phyloP scores from a whole-genome alignment of 2,329 filamentous ascomycete species.

The Emergomyces orientalis region DNA sequence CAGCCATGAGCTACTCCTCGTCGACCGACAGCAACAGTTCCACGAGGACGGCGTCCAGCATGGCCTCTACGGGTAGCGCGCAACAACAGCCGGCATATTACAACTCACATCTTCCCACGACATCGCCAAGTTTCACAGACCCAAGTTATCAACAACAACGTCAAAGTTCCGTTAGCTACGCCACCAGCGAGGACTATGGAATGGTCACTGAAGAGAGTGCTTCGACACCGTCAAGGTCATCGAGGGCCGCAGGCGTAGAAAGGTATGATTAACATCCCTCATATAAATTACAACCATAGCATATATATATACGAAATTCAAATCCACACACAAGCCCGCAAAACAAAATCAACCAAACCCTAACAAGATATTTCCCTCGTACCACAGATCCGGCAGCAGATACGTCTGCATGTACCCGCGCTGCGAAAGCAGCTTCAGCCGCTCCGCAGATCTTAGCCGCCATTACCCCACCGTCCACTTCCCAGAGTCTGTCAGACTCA shows the following conservation, averaged over 20 bases:
- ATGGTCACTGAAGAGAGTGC: slow-evolving; percentile 2
- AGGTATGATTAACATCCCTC: neutral
- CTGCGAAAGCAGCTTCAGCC: slow-evolving; percentile 33
- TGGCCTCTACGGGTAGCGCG: slow-evolving; percentile 5
- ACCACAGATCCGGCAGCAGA: slow-evolving; percentile 11
- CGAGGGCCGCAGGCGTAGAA: neutral
- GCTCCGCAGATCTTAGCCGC: slow-evolving; percentile 42
- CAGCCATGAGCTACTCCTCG: slow-evolving; percentile 16
- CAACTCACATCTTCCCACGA: neutral
- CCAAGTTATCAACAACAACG: slow-evolving; percentile 4
- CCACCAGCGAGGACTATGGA: neutral
- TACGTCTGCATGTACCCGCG: slow-evolving; percentile 19
- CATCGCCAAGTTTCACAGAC: slow-evolving; percentile 3
- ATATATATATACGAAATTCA: neutral
- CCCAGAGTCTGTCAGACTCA: slow-evolving; percentile 28
- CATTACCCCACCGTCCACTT: slow-evolving; percentile 41
- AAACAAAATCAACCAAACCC: neutral
- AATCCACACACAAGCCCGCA: neutral
- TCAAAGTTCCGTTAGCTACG: neutral
- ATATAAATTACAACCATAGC: neutral
- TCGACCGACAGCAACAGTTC: slow-evolving; percentile 17
- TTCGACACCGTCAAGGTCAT: neutral
- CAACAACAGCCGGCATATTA: slow-evolving; percentile 1
- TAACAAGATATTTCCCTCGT: neutral
- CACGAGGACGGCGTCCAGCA: slow-evolving; percentile 14